phyloP scores from a whole-genome alignment of 1,139 yeast species.

The Scheffersomyces quercinus region DNA sequence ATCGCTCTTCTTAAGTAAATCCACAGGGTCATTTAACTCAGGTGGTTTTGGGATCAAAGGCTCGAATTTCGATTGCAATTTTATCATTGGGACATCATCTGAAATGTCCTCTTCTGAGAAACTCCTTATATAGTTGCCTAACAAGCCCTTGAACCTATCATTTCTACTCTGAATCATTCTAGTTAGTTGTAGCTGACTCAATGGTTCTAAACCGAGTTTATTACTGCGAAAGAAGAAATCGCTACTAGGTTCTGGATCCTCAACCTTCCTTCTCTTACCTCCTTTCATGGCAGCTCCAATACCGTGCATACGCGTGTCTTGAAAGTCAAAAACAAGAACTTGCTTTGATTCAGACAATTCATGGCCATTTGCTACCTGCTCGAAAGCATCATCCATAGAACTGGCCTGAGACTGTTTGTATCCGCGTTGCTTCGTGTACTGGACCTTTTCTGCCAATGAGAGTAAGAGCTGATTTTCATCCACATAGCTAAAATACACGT shows the following conservation, averaged over 20 bases:
- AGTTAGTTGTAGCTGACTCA: conserved; percentile 43
- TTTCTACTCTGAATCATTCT: conserved; percentile 62
- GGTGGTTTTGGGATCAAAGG: conserved; percentile 47
- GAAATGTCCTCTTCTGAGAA: conserved; percentile 24
- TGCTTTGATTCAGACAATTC: conserved; percentile 37
- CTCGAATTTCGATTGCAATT: conserved; percentile 10
- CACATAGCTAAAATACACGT: conserved; percentile 65
- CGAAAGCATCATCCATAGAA: conserved; percentile 34
- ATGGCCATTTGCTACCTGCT: conserved; percentile 21
- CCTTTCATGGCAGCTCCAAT: conserved; percentile 32
- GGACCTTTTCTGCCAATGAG: conserved; percentile 32
- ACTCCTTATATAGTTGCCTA: conserved; percentile 38
- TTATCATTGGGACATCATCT: conserved; percentile 10
- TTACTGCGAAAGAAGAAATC: conserved; percentile 30
- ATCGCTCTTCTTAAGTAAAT: conserved; percentile 25
- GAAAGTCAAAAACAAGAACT: conserved; percentile 71
- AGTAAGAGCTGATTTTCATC: conserved; percentile 64
- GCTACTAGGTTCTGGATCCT: conserved; percentile 8
- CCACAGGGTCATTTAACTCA: conserved; percentile 31
- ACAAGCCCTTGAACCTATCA: conserved; percentile 47
- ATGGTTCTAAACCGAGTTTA: conserved; percentile 21
- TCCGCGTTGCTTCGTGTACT: conserved; percentile 45
- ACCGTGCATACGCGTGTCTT: conserved; percentile 59
- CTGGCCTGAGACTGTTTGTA: conserved; percentile 38
- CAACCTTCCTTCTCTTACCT: conserved; percentile 17